phyloP scores from a whole-genome alignment of 495 filamentous ascomycete species.

The Neohortaea acidophila region DNA sequence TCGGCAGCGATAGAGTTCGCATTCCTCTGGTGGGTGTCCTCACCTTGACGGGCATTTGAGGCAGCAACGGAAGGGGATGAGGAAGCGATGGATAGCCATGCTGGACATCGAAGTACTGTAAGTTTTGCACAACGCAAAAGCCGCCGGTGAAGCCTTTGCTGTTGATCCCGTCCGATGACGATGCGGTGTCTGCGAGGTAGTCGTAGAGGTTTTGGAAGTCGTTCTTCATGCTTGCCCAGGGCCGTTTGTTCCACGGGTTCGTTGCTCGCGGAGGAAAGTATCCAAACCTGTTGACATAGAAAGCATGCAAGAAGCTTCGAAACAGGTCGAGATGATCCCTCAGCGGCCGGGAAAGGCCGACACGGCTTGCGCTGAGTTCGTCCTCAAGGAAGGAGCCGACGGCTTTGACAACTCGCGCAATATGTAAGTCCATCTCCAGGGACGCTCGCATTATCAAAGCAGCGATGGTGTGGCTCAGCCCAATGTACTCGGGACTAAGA shows the following conservation, averaged over 20 bases:
- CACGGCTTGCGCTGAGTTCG: constrained; percentile 40
- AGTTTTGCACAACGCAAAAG: constrained; percentile 44
- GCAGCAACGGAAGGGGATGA: constrained; percentile 45
- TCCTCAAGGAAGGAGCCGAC: constrained; percentile 45
- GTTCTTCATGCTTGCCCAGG: constrained; percentile 40
- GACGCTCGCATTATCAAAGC: constrained; percentile 44
- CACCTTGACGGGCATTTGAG: constrained; percentile 17
- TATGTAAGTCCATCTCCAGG: constrained; percentile 45
- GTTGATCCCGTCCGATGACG: constrained; percentile 24
- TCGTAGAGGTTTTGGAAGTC: constrained; percentile 50
- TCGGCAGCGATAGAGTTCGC: constrained; percentile 21
- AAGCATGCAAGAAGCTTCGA: constrained; percentile 43
- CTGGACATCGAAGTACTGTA: constrained; percentile 42
- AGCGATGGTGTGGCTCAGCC: constrained; percentile 39
- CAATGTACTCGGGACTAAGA: constrained; percentile 39
- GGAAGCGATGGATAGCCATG: constrained; percentile 37
- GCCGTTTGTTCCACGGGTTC: constrained; percentile 33
- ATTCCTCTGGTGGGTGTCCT: constrained; percentile 16
- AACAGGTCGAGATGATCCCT: constrained; percentile 48
- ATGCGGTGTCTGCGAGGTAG: constrained; percentile 41
- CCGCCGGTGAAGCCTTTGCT: constrained; percentile 34
- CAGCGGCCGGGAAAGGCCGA: constrained; percentile 38
- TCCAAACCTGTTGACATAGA: constrained; percentile 44
- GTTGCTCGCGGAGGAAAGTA: constrained; percentile 44
- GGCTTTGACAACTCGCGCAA: constrained; percentile 33